Evolutionary conservation across 176 grass and related monocot genomes (phyloP).

Genomic region (Triticum dicoccoides): DNA sequence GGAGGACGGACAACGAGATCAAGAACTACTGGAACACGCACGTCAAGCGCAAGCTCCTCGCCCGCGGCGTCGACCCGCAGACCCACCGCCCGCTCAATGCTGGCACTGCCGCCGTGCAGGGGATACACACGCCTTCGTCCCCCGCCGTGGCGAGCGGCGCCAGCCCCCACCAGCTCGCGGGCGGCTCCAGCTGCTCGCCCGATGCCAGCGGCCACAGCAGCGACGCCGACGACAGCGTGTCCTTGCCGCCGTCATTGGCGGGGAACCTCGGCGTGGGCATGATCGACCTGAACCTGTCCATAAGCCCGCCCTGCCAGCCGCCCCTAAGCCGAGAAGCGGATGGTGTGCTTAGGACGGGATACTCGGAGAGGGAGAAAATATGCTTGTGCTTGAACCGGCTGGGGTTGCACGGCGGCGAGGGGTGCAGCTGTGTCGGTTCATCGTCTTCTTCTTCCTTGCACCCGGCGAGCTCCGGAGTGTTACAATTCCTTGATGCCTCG

Average conservation of each 20-base stretch:
- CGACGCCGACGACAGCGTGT: slow-evolving; percentile 13
- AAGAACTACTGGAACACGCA: slow-evolving; percentile 98
- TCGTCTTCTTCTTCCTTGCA: slow-evolving; percentile 17
- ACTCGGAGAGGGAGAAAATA: slow-evolving; percentile 24
- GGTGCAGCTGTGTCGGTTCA: slow-evolving; percentile 36
- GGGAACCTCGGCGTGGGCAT: background rate
- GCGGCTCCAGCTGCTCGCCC: slow-evolving; percentile 20
- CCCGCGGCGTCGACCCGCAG: slow-evolving; percentile 61
- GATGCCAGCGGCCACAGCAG: slow-evolving; percentile 22
- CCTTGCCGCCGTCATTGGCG: background rate
- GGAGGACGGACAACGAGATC: slow-evolving; percentile 91
- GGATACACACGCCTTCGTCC: background rate
- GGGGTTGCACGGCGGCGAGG: slow-evolving; percentile 29
- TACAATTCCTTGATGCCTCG: slow-evolving; percentile 18
- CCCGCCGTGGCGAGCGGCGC: background rate
- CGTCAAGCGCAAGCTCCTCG: slow-evolving; percentile 75
- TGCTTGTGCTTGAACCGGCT: slow-evolving; percentile 49
- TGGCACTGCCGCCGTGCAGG: background rate
- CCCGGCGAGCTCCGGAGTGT: background rate
- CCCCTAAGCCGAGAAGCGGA: background rate
- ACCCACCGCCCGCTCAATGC: slow-evolving; percentile 56
- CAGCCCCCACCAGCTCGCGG: background rate
- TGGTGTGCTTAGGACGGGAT: background rate
- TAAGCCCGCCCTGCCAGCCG: slow-evolving; percentile 54
- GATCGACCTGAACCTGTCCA: slow-evolving; percentile 71